phyloP scores from a whole-genome alignment of 106 monocot species.

The Acanthochlamys bracteata region DNA sequence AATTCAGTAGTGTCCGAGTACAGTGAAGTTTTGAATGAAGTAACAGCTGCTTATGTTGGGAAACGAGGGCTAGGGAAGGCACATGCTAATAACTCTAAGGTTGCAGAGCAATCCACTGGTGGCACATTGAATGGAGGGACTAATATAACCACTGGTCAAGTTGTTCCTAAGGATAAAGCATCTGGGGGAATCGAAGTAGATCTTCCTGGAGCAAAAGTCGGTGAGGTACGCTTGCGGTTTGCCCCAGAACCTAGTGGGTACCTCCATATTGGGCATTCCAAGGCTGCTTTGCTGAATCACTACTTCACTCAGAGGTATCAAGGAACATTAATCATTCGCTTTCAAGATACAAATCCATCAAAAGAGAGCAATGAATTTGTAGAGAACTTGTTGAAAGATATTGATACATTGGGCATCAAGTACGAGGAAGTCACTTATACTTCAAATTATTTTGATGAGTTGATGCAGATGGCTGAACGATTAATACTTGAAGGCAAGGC shows the following conservation, averaged over 20 bases:
- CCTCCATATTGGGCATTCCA: constrained; percentile 95
- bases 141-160: constrained; percentile 13
- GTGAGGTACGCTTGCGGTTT: constrained; percentile 88
- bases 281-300: constrained; percentile 86
- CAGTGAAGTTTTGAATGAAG: constrained; percentile 42
- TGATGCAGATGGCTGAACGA: constrained; percentile 83
- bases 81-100: constrained; percentile 27
- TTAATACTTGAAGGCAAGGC: constrained; percentile 73
- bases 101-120: constrained; percentile 9
- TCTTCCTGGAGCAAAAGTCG: constrained; percentile 83
- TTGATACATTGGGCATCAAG: constrained; percentile 78
- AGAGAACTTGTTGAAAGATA: constrained; percentile 82
- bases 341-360: constrained; percentile 97
- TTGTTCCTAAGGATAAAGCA: constrained; percentile 28
- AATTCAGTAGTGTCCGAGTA: constrained; percentile 52
- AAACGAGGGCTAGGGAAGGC: constrained; percentile 89
- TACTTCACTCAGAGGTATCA: constrained; percentile 82
- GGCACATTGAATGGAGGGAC: constrained; percentile 20
- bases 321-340: constrained; percentile 73
- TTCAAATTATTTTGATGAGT: constrained; percentile 65
- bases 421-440: constrained; percentile 84
- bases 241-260: constrained; percentile 98
- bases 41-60: constrained; percentile 76
- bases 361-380: constrained; percentile 98
- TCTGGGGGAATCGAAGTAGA: constrained; percentile 59